Base-by-base conservation (phyloP, 2,329 filamentous ascomycete species). In the Pseudofabraea citricarpa region DNA sequence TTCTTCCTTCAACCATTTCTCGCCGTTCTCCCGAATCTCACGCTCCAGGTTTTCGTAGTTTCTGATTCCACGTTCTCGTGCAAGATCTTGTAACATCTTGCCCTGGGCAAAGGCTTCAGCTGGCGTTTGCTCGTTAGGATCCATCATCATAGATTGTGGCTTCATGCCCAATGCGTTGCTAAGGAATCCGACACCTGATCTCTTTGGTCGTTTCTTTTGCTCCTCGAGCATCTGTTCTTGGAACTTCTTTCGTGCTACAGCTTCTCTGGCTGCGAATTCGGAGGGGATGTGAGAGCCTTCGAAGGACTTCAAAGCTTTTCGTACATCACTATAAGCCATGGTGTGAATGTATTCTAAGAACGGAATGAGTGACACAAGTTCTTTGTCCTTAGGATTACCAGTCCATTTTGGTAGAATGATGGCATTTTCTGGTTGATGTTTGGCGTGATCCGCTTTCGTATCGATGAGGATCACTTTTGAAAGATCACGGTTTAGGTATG, bases 331-430 rank as follows among this genome's bases (percentile, higher is more conserved):
- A 56, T 89, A 87, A 52, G 90, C 85, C 87, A 97, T 95, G 16
- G 90, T 93, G 53, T 90, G 88, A 52, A 98, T 81, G 67, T 96
- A 97, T 70, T 98, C 93, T 50, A 98, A 82, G 80, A 98, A 96
- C 10, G 93, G 93, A 46, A 98, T 95, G 38, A 96, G 72, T 4
- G 83, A 79, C 18, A 98, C 86, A 9, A 98, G 83, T 36, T 89
- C 87, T 61, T 83, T 89, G 65, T 98, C 91, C 56, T 83, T 79
- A 36, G 82, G 68, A 53, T 94, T 78, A 24, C 93, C 93, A 44
- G 76, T 86, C 93, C 93, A 98, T 56, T 90, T 90, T 22, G 89
- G 81, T 22, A 98, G 72, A 36, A 97, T 72, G 54, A 98, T 93
- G 53, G 93, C 89, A 66, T 98, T 98, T 59, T 95, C 89, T n/a